A percentile compares a stretch with the other conserved stretches of the same genome.
phyloP scores from a whole-genome alignment of 2,329 filamentous ascomycete species.

The Eutypa lata region DNA sequence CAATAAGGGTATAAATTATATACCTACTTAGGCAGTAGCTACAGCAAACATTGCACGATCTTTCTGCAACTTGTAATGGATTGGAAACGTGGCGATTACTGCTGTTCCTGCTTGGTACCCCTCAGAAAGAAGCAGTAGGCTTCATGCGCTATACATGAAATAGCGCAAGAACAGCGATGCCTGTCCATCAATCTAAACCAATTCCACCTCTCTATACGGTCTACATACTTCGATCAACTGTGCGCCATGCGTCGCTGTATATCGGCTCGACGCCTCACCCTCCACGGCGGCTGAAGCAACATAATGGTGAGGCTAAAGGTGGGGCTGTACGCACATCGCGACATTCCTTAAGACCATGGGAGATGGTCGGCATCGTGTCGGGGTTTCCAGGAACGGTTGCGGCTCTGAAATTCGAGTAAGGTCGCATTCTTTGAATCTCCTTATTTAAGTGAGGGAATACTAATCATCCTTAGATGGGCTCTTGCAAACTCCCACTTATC shows the following conservation, averaged over 20 bases:
- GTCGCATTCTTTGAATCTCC: slow-evolving; percentile 21
- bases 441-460: slow-evolving; percentile 1
- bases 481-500: slow-evolving; percentile 83
- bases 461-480: slow-evolving; percentile 68
- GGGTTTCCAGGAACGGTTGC: slow-evolving; percentile 86
- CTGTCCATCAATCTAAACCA: slow-evolving; percentile 41
- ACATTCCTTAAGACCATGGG: slow-evolving; percentile 74
- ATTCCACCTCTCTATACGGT: slow-evolving; percentile 92
- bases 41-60: too few relatives aligned
- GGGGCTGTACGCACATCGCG: slow-evolving; percentile 76
- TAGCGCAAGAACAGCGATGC: slow-evolving; percentile 31
- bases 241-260: slow-evolving; percentile 71
- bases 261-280: slow-evolving; percentile 92
- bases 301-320: slow-evolving; percentile 81
- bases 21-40: too few relatives aligned
- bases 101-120: too few relatives aligned
- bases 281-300: slow-evolving; percentile 77
- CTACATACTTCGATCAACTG: slow-evolving; percentile 83
- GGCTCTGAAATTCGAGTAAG: slow-evolving; percentile 90
- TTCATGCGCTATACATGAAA: too few relatives aligned
- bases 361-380: slow-evolving; percentile 81
- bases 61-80: too few relatives aligned
- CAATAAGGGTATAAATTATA: too few relatives aligned
- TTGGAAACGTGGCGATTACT: too few relatives aligned
- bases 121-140: too few relatives aligned